Conservation (phyloP, 768 basidiomycete species). For the Russula emetica region DNA sequence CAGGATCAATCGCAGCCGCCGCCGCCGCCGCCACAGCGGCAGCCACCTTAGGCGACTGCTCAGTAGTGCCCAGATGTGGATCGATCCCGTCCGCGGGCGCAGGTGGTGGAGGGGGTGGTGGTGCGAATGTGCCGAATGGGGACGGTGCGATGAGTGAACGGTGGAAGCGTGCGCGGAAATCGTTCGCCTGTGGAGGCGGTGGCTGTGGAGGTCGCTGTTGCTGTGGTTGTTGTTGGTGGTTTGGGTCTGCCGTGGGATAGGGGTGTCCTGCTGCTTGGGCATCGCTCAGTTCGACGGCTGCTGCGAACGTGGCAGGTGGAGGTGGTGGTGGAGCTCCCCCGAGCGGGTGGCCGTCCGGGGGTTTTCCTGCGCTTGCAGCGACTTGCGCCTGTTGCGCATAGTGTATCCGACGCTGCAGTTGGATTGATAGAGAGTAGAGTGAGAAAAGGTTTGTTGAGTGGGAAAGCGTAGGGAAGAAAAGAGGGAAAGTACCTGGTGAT, state of each 20-base stretch:
- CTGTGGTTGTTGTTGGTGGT: constrained; percentile 16
- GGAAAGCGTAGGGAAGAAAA: background rate
- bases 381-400: constrained; percentile 38
- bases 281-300: constrained; percentile 22
- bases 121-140: constrained; percentile 45
- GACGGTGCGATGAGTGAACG: constrained; percentile 55
- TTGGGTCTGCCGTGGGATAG: constrained; percentile 21
- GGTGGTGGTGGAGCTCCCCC: constrained; percentile 27
- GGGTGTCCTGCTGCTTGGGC: constrained; percentile 28
- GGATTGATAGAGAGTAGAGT: no score
- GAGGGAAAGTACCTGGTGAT: constrained; percentile 55
- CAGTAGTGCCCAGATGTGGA: constrained; percentile 25
- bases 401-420: constrained; percentile 44
- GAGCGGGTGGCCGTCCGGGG: constrained; percentile 32
- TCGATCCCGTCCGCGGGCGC: constrained; percentile 29
- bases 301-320: constrained; percentile 25
- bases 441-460: background rate
- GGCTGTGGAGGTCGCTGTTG: background rate
- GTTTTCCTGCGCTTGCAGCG: constrained; percentile 29
- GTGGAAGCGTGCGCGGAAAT: constrained; percentile 65
- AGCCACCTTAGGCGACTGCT: constrained; percentile 12
- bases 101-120: constrained; percentile 13
- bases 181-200: constrained; percentile 37
- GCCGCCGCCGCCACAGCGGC: constrained; percentile 17
- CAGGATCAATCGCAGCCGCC: constrained; percentile 31